Evolutionary conservation across 306 rosid species (phyloP), one percentile per base, ranked within the genome.

Genomic region (Aeschynomene evenia): DNA sequence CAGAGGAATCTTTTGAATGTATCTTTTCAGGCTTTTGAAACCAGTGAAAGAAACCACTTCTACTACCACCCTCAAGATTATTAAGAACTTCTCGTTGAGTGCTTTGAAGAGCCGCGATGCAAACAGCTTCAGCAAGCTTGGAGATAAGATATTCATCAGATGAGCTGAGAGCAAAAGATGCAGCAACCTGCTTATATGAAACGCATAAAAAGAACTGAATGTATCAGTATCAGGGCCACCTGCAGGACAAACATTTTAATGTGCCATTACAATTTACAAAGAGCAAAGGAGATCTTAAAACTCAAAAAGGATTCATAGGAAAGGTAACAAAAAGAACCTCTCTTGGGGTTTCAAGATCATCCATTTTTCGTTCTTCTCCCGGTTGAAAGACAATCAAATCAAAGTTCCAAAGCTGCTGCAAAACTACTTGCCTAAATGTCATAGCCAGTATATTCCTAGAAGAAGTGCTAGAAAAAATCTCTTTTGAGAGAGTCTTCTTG

Each of bases 371-470:
- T 49, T 85, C 91, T 14, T 88, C 84, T 67, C 96, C 98, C 5
- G 96, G 96, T 70, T 57, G 80, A 66, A 83, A 93, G 58, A 86
- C 79, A 51, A 67, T 58, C 24, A 93, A 79, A 60, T 90, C 94
- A 78, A 76, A 81, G 87, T 53, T 88, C 97, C 94, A 94, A 55
- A 86, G 83, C 75, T 85, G 86, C 66, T 79, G 82, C 81, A 94
- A 78, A 73, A 90, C 95, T 28, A 94, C 96, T 88, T 94, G 98
- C 81, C 90, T 87, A 84, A 94, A 94, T 45, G 98, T 90, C 92
- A 88, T 88, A 57, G 97, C 83, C 39, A 94, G 88, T 69, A 88
- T 80, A 72, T 90, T 85, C 71, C 63, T 82, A 24, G 97, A 84
- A 2, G 72, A 11, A 31, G 90, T 64, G 74, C 86, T 53, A 7